Conservation (phyloP, 2,329 filamentous ascomycete genomes). For the Penicillium corylophilum region DNA sequence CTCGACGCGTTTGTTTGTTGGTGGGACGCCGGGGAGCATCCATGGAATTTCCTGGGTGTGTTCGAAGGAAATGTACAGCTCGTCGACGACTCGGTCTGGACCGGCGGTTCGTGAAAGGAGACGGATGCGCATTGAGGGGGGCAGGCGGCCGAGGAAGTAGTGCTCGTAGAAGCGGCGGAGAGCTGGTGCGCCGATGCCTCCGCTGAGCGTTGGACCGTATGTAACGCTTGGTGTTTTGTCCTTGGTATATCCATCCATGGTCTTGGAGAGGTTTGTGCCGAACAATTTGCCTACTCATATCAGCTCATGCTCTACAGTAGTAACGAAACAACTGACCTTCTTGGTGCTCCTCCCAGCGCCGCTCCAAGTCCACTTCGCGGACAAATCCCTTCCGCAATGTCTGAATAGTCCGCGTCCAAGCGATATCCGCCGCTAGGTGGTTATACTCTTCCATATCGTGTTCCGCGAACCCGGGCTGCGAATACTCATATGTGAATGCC, state of each 20-base stretch:
- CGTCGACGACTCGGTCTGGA: conserved; percentile 60
- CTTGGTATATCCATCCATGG: conserved; percentile 33
- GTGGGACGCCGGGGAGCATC: conserved; percentile 59
- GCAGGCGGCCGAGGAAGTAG: conserved; percentile 55
- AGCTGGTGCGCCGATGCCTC: conserved; percentile 43
- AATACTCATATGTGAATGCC: conserved; percentile 56
- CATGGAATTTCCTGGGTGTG: conserved; percentile 58
- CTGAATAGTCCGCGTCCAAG: conserved; percentile 66
- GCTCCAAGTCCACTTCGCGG: conserved; percentile 38
- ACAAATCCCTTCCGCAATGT: conserved; percentile 61
- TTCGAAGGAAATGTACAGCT: conserved; percentile 57
- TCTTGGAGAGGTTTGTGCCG: conserved; percentile 27
- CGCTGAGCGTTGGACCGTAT: conserved; percentile 40
- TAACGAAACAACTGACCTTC: conserved; percentile 25
- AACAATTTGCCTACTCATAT: conserved; percentile 33
- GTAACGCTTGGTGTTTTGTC: conserved; percentile 31
- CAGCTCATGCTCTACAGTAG: not conserved
- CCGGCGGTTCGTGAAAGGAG: conserved; percentile 60
- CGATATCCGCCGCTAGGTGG: conserved; percentile 61
- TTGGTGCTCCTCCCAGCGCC: conserved; percentile 37
- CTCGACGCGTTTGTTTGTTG: conserved; percentile 58
- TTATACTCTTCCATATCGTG: conserved; percentile 68
- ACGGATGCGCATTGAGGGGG: conserved; percentile 52
- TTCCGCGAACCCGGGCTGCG: conserved; percentile 68
- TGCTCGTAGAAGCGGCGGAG: conserved; percentile 55